phyloP scores from a whole-genome alignment of 2,329 filamentous ascomycete species.

The Nothopassalora personata region DNA sequence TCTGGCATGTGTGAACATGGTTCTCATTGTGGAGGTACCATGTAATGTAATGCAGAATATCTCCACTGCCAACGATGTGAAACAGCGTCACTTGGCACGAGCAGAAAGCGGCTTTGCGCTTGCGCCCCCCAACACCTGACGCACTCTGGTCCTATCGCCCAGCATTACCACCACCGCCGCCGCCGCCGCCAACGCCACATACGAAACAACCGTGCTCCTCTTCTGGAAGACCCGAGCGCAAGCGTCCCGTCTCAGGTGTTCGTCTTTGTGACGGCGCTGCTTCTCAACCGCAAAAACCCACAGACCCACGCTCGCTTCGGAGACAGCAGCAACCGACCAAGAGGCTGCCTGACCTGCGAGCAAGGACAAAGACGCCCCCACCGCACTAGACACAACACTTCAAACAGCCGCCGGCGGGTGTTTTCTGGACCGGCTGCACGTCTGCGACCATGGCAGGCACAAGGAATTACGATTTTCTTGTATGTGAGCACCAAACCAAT shows the following conservation, averaged over 20 bases:
- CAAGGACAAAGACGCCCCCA: background rate
- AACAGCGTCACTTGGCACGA: background rate
- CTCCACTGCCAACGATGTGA: background rate
- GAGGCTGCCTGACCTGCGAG: background rate
- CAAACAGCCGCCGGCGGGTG: background rate
- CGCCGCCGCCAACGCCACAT: background rate
- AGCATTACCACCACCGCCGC: background rate
- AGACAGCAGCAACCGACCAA: background rate
- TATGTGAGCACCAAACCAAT: conserved; percentile 44
- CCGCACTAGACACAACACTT: background rate
- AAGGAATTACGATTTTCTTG: conserved; percentile 98
- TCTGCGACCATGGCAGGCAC: conserved; percentile 73
- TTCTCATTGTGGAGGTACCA: background rate
- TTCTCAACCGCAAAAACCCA: background rate
- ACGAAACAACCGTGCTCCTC: background rate
- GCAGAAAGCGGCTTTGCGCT: background rate
- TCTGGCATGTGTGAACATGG: background rate
- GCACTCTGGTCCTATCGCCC: background rate
- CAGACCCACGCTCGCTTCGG: background rate
- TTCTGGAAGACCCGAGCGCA: background rate
- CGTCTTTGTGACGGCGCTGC: background rate
- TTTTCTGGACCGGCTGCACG: background rate
- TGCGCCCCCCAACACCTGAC: background rate
- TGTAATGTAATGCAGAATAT: background rate
- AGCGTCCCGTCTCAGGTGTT: background rate